A percentile compares a stretch with the other conserved stretches of the same genome.
Conservation (phyloP, 1,284 basidiomycete species). For the Trichosporon asahii region DNA sequence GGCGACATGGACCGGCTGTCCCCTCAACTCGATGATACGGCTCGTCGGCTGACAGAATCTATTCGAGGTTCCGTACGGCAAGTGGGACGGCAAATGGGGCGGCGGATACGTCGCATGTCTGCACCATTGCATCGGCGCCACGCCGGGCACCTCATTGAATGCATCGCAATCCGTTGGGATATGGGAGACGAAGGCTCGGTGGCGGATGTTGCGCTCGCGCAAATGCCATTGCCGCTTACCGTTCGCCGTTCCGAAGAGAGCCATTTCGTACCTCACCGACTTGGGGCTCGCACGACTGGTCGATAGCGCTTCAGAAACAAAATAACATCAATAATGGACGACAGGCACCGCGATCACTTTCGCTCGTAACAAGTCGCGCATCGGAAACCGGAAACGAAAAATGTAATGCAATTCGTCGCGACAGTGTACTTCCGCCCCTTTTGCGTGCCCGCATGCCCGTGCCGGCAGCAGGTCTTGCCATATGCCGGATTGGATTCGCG, state of each 20-base stretch:
- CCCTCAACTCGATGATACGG: too few relatives aligned
- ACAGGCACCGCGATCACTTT: not conserved
- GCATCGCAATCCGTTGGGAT: not conserved
- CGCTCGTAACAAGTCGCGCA: not conserved
- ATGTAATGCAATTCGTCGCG: not conserved
- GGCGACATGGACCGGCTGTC: too few relatives aligned
- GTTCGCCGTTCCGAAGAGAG: not conserved
- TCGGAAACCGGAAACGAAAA: not conserved
- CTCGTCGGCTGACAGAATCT: too few relatives aligned
- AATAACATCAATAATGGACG: too few relatives aligned
- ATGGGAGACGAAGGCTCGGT: not conserved
- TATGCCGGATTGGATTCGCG: not conserved
- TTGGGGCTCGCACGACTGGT: not conserved
- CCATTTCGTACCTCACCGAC: not conserved
- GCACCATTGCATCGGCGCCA: not conserved
- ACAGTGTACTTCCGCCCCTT: not conserved
- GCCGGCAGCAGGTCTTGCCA: too few relatives aligned
- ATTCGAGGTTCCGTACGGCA: not conserved
- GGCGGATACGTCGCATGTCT: not conserved
- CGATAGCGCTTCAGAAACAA: not conserved
- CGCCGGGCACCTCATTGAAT: not conserved
- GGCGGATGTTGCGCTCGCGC: not conserved
- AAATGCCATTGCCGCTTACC: too few relatives aligned
- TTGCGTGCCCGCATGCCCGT: too few relatives aligned
- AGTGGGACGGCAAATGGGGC: not conserved